Evolutionary conservation across 192 early-diverging fungal species (phyloP).

Genomic region (Umbelopsis isabellina): DNA sequence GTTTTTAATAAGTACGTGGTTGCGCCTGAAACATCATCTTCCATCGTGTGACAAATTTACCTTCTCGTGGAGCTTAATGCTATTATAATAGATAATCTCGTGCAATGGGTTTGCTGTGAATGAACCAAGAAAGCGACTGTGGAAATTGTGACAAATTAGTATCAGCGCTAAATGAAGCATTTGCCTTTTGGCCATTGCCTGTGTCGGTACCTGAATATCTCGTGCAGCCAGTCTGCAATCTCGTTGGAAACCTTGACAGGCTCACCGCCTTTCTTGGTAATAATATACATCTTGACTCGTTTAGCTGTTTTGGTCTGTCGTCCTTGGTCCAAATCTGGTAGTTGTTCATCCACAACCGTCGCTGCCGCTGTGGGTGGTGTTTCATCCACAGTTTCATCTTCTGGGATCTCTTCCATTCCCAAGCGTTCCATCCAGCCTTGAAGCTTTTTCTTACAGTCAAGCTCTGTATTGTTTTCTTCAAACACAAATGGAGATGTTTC

Average conservation of each 20-base stretch:
- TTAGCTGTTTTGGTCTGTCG: constrained; percentile 50
- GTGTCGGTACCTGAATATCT: constrained; percentile 46
- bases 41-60: constrained; percentile 36
- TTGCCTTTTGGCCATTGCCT: not conserved
- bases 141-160: constrained; percentile 11
- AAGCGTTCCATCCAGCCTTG: not conserved
- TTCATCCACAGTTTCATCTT: not conserved
- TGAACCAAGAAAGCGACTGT: constrained; percentile 50
- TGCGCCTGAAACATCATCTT: not conserved
- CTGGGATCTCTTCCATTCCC: not conserved
- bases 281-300: constrained; percentile 43
- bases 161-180: not conserved
- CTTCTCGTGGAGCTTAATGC: constrained; percentile 73
- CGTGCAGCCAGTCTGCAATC: constrained; percentile 42
- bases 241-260: constrained; percentile 41
- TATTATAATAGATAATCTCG: constrained; percentile 82
- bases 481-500: not conserved
- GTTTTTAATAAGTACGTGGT: not conserved
- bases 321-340: constrained; percentile 32
- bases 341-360: not conserved
- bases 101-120: constrained; percentile 69
- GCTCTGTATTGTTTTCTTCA: not conserved
- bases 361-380: not conserved
- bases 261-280: constrained; percentile 43
- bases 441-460: constrained; percentile 10